Conservation (phyloP, 768 basidiomycete genomes). For the Holtermannia corniformis region DNA sequence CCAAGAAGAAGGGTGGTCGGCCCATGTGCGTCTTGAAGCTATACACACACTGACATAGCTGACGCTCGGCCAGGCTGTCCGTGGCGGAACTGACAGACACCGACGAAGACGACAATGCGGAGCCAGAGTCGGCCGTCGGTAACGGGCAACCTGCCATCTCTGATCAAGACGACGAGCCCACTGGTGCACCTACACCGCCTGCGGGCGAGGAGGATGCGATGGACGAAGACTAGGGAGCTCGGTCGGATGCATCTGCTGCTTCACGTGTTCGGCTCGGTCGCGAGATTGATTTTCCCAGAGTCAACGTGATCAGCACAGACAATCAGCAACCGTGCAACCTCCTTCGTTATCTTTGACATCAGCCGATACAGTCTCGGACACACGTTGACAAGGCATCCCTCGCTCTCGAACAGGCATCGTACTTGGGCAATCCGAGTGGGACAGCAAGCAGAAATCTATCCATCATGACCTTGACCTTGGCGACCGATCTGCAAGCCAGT, state of each 20-base stretch:
- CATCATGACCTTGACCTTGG: conserved; percentile 13
- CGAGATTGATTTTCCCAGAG: too few species aligned
- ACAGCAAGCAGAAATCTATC: too few species aligned
- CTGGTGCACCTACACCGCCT: not conserved
- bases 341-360: too few species aligned
- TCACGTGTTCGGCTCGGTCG: too few species aligned
- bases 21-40: conserved; percentile 7
- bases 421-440: too few species aligned
- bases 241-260: too few species aligned
- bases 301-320: too few species aligned
- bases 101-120: not conserved
- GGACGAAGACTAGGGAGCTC: conserved; percentile 58
- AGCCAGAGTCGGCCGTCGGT: too few species aligned
- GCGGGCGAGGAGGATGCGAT: not conserved
- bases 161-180: not conserved
- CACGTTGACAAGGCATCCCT: too few species aligned
- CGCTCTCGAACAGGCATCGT: too few species aligned
- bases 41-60: not conserved
- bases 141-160: not conserved
- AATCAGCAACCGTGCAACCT: too few species aligned
- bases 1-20: conserved; percentile 10
- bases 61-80: not conserved
- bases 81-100: not conserved
- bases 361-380: too few species aligned
- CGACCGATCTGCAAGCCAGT: conserved; percentile 1